Evolutionary conservation across 192 early-diverging fungal species (phyloP).

Genomic region (Coemansia sp.): DNA sequence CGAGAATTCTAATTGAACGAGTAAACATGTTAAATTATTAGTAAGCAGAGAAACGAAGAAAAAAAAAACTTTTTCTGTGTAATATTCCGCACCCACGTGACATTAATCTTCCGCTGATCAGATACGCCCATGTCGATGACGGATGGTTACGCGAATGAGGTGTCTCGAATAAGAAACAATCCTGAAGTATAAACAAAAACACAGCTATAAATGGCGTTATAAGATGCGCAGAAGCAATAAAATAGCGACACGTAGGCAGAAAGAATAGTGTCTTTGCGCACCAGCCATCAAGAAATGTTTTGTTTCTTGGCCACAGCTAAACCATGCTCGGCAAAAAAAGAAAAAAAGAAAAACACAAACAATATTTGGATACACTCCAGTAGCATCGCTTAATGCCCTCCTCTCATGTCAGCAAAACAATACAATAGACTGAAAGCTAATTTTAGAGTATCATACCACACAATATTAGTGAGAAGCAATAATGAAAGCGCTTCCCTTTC

Average conservation of each 20-base stretch:
- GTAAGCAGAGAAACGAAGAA: no score
- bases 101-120: constrained; percentile 2
- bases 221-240: background rate
- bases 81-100: constrained; percentile 7
- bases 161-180: no score
- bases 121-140: no score
- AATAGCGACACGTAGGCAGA: constrained; percentile 1
- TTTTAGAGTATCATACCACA: background rate
- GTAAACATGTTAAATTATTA: constrained; percentile 19
- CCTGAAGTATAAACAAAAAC: background rate
- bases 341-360: no score
- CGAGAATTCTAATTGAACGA: constrained; percentile 17
- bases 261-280: no score
- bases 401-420: constrained; percentile 1
- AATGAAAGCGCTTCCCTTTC: background rate
- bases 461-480: constrained; percentile 5
- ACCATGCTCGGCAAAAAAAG: no score
- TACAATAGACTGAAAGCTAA: background rate
- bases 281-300: no score
- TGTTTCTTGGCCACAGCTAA: no score
- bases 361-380: no score
- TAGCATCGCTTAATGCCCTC: no score
- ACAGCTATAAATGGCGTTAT: constrained; percentile 1
- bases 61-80: constrained; percentile 3
- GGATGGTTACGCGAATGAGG: no score